Evolutionary conservation across 306 rosid genomes (phyloP), one percentile per base, ranked within the genome.

Genomic region (Mimosa pudica): DNA sequence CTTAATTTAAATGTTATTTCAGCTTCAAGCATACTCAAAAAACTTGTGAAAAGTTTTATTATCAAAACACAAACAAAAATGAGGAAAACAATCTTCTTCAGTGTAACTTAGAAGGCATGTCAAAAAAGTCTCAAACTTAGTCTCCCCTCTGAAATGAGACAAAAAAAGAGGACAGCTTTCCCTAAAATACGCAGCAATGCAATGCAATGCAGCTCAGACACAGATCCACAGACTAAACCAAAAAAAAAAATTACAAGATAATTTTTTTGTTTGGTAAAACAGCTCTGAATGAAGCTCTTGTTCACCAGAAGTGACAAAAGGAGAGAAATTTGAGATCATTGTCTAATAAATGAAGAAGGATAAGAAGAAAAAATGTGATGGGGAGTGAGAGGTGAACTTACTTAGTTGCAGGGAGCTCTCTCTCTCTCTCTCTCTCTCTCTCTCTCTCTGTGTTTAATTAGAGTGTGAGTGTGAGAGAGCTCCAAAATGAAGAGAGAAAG

Each of bases 361-460:
- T 1, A 9, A 5, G 6, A 11, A 65, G 1, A 24, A 51, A 51
- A 52, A 17, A 4, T 16, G 33, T 30, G 5, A 4, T 16, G 33
- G 63, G 5, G 68, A 6, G 20, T 18, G 33, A 32, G 73, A 77
- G 85, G 80, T 69, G 77, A 77, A 82, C 87, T 85, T 79, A 85
- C 88, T 74, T 76, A 41, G 84, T 74, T 45, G 20, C 52, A 13
- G 42, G 89, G 75, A 87, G 90, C 86, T 87, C 84, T 79, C 74
- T 64, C 65, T 54, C 71, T 74, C 74, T 74, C 30, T 74, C 30
- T 87, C 84, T 79, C 74, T 64, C 65, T 54, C 71, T 74, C 74
- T 74, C 86, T 87, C 84, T 79, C 74, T 64, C 65, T 54, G 68
- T 74, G 71, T 74, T 55, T 78, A 64, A 79, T 36, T 67, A 74